Conservation (phyloP, 805 yeast genomes). For the Vanderwaltozyma verrucispora region DNA sequence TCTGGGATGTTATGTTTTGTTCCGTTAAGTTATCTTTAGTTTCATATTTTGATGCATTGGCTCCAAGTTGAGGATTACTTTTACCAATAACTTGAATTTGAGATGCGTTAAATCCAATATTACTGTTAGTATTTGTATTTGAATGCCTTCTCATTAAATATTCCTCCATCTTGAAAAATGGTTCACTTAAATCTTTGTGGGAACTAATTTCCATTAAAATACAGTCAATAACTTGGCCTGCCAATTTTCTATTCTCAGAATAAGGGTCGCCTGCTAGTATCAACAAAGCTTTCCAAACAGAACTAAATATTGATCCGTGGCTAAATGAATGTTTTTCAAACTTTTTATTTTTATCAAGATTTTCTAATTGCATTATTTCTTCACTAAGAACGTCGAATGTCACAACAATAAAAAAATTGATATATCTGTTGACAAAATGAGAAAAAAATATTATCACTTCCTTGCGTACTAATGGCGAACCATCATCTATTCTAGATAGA, state of each 20-base stretch:
- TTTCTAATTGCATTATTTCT: slow-evolving; percentile 56
- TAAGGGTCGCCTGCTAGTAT: slow-evolving; percentile 84
- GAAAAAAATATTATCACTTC: slow-evolving; percentile 75
- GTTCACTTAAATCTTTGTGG: slow-evolving; percentile 48
- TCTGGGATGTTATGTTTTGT: not conserved
- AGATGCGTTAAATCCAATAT: slow-evolving; percentile 9
- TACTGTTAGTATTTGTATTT: slow-evolving; percentile 8
- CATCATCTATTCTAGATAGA: slow-evolving; percentile 66
- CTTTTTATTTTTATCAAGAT: slow-evolving; percentile 10
- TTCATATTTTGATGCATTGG: not conserved
- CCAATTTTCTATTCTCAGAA: slow-evolving; percentile 60
- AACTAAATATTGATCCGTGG: slow-evolving; percentile 75
- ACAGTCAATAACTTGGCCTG: slow-evolving; percentile 66
- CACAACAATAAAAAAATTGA: slow-evolving; percentile 69
- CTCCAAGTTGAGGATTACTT: not conserved
- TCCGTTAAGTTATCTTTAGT: not conserved
- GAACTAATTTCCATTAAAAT: slow-evolving; percentile 46
- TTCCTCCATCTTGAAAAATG: slow-evolving; percentile 57
- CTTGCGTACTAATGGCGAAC: slow-evolving; percentile 78
- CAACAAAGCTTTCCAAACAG: slow-evolving; percentile 79
- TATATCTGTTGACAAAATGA: slow-evolving; percentile 57
- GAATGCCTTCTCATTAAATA: slow-evolving; percentile 42
- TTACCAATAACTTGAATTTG: slow-evolving; percentile 25
- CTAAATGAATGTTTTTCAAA: slow-evolving; percentile 61
- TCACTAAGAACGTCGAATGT: slow-evolving; percentile 80